phyloP scores from a whole-genome alignment of 192 early-diverging fungal species.

The Spinellus fusiger region DNA sequence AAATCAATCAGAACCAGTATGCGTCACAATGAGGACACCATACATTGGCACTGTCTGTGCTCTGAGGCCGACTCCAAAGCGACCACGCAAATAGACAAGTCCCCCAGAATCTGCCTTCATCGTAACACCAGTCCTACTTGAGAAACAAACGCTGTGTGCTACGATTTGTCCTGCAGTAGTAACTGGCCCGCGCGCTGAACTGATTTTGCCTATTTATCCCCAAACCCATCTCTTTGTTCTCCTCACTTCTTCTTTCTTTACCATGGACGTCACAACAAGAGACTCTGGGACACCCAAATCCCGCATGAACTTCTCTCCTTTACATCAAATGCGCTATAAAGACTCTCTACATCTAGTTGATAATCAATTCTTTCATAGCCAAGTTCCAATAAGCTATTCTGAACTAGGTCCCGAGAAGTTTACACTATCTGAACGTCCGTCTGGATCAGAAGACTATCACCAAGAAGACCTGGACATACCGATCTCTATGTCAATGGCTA shows the following conservation, averaged over 20 bases:
- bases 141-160: too few species aligned
- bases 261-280: not conserved
- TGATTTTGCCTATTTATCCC: not conserved
- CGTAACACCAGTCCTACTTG: too few species aligned
- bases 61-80: too few species aligned
- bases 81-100: too few species aligned
- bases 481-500: not conserved
- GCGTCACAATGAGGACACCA: too few species aligned
- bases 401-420: not conserved
- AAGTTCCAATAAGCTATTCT: not conserved
- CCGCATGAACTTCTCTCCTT: slow-evolving; percentile 11
- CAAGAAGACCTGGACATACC: not conserved
- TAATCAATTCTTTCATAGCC: not conserved
- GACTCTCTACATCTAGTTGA: not conserved
- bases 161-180: not conserved
- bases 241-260: not conserved
- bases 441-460: not conserved
- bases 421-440: not conserved
- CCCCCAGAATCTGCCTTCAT: too few species aligned
- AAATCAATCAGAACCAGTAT: too few species aligned
- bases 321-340: slow-evolving; percentile 23
- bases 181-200: slow-evolving; percentile 5
- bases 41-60: too few species aligned
- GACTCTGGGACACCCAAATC: not conserved
- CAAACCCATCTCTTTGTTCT: not conserved